Percentiles rank a stretch among this genome's conserved stretches.
phyloP scores from a whole-genome alignment of 345 rosid genomes.

The Aquilaria sinensis region DNA sequence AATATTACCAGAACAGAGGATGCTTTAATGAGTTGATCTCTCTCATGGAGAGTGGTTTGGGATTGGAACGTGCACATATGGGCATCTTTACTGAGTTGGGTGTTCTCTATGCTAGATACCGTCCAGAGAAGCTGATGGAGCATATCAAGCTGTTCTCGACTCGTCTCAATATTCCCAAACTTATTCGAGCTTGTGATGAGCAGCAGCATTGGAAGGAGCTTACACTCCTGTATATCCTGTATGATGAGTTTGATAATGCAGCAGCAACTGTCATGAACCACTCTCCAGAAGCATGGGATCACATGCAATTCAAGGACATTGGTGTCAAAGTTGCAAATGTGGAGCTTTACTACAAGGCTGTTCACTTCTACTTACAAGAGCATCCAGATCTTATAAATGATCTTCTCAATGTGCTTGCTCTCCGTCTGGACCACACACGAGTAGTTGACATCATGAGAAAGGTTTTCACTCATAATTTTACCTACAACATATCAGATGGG shows the following conservation, averaged over 20 bases:
- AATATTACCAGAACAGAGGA: constrained; percentile 90
- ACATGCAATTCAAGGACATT: constrained; percentile 92
- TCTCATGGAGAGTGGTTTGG: constrained; percentile 96
- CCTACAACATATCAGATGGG: neutral
- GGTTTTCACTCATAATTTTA: constrained; percentile 32
- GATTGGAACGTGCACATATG: constrained; percentile 94
- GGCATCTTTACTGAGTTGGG: constrained; percentile 95
- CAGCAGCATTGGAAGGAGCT: constrained; percentile 96
- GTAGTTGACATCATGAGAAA: constrained; percentile 92
- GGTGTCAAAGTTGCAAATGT: constrained; percentile 85
- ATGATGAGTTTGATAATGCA: constrained; percentile 93
- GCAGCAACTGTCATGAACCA: constrained; percentile 95
- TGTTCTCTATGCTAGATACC: constrained; percentile 88
- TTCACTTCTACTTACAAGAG: constrained; percentile 90
- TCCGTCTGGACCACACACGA: constrained; percentile 84
- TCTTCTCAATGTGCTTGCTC: constrained; percentile 81
- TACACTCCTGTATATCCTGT: constrained; percentile 72
- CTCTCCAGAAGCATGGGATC: constrained; percentile 98
- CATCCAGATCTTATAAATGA: constrained; percentile 89
- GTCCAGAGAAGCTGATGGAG: constrained; percentile 88
- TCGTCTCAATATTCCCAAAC: constrained; percentile 91
- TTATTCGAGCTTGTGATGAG: constrained; percentile 90
- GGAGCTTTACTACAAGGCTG: constrained; percentile 86
- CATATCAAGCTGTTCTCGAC: constrained; percentile 87
- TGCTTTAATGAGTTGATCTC: constrained; percentile 84